phyloP scores from a whole-genome alignment of 495 filamentous ascomycete genomes.

The Aspergillus panamensis region DNA sequence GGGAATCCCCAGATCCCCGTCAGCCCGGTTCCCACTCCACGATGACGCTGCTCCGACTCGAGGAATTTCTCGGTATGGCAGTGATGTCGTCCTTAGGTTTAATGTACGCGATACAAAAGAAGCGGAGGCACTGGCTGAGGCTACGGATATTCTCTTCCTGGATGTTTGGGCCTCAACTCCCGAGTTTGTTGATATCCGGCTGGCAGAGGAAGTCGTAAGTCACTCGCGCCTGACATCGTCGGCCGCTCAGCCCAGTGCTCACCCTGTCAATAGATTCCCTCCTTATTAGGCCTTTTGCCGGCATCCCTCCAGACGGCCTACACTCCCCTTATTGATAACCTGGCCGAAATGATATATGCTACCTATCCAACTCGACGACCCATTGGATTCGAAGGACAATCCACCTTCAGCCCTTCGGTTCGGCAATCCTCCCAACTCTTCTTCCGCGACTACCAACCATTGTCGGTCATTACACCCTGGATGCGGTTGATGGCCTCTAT shows the following conservation, averaged over 20 bases:
- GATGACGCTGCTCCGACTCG: slow-evolving; percentile 41
- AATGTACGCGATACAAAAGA: slow-evolving; percentile 68
- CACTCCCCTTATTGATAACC: slow-evolving; percentile 72
- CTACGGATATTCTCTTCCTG: slow-evolving; percentile 69
- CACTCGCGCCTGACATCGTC: neutral
- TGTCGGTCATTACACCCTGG: slow-evolving; percentile 78
- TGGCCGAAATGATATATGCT: slow-evolving; percentile 70
- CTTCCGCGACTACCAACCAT: slow-evolving; percentile 82
- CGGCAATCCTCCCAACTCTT: slow-evolving; percentile 54
- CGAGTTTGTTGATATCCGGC: slow-evolving; percentile 81
- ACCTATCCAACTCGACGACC: slow-evolving; percentile 60
- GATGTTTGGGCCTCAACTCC: slow-evolving; percentile 88
- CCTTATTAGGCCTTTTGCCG: slow-evolving; percentile 81
- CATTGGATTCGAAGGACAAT: slow-evolving; percentile 27
- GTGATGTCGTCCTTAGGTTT: slow-evolving; percentile 86
- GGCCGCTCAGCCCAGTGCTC: neutral
- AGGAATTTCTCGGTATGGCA: slow-evolving; percentile 64
- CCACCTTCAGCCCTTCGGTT: slow-evolving; percentile 33
- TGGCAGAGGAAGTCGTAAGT: slow-evolving; percentile 72
- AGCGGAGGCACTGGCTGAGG: slow-evolving; percentile 67
- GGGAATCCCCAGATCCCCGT: slow-evolving; percentile 39
- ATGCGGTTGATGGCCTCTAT: slow-evolving; percentile 85
- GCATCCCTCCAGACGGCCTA: slow-evolving; percentile 68
- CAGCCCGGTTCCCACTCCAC: slow-evolving; percentile 8
- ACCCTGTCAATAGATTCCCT: slow-evolving; percentile 51